Evolutionary conservation across 768 basidiomycete species (phyloP), one percentile per base, ranked within the genome.

Genomic region (Russula sp.): DNA sequence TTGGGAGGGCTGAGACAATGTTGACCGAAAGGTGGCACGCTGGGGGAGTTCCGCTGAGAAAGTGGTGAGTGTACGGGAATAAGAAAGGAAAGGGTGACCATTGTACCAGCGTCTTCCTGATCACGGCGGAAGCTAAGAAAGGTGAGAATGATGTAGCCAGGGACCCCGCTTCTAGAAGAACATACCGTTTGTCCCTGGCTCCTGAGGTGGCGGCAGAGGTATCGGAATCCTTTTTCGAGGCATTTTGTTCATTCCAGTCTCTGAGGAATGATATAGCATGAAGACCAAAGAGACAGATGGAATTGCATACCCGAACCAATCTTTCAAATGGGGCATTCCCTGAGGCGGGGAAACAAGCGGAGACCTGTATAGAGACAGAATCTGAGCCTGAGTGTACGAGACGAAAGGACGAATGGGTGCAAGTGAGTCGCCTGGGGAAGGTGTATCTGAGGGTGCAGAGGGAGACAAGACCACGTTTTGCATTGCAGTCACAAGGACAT

Each of bases 291-390:
- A 34, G 29, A 49, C 48, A 48, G n/a, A 51, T 25, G 61, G 38
- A 42, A 3, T 36, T 60, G 42, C 83, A 61, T 71, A 93, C 91
- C 91, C 91, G 74, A 93, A 93, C 91, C 91, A 93, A 49, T 87
- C 83, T 75, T 86, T 91, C 55, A 93, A 75, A 49, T 82, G 77
- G 53, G 91, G 91, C 92, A 93, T 92, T 66, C 83, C 82, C 54
- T 76, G 70, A 7, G 92, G 91, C 29, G 78, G 76, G 63, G 80
- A 77, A 29, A 93, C 87, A 43, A 93, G 75, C 25, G 88, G 86
- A n/a, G 91, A 93, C 65, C 81, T 82, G 65, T 82, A 79, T 22
- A 93, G 80, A 58, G 74, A 72, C 56, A 93, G 82, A 42, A 92
- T 74, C 64, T 91, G 84, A 51, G 77, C 69, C 52, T 88, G 84